Conservation (phyloP, 441 rosid genomes). For the Codiaeum variegatum region DNA sequence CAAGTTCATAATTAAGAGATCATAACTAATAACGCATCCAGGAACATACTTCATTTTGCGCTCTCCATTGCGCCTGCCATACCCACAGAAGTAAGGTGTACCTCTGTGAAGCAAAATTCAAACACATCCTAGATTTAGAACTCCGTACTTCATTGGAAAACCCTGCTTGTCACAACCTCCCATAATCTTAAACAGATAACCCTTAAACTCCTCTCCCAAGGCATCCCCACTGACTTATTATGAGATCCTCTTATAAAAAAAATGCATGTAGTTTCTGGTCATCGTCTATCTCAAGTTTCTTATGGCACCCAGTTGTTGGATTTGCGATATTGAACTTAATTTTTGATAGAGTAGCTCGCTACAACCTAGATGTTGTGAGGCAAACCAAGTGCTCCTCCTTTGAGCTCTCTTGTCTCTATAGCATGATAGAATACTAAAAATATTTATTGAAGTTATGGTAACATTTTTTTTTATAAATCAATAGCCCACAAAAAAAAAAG, state of each 20-base stretch:
- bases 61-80: slow-evolving; percentile 47
- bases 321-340: slow-evolving; percentile 68
- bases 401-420: not conserved
- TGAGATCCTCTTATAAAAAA: slow-evolving; percentile 42
- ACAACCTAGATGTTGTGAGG: not conserved
- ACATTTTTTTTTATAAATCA: no score
- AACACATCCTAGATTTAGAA: slow-evolving; percentile 48
- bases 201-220: slow-evolving; percentile 51
- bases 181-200: slow-evolving; percentile 49
- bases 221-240: slow-evolving; percentile 52
- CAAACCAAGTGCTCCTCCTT: not conserved
- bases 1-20: slow-evolving; percentile 49
- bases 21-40: slow-evolving; percentile 54
- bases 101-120: slow-evolving; percentile 50
- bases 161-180: slow-evolving; percentile 58
- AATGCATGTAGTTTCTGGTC: slow-evolving; percentile 52
- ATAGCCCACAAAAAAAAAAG: no score
- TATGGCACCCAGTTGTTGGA: slow-evolving; percentile 69
- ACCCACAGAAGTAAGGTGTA: slow-evolving; percentile 47
- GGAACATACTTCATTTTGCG: slow-evolving; percentile 49
- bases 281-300: slow-evolving; percentile 76
- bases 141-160: slow-evolving; percentile 54
- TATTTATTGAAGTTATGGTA: no score
- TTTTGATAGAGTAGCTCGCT: slow-evolving; percentile 2
- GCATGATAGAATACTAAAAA: no score